phyloP scores from a whole-genome alignment of 805 yeast genomes.

The Yarrowia phangngaensis region DNA sequence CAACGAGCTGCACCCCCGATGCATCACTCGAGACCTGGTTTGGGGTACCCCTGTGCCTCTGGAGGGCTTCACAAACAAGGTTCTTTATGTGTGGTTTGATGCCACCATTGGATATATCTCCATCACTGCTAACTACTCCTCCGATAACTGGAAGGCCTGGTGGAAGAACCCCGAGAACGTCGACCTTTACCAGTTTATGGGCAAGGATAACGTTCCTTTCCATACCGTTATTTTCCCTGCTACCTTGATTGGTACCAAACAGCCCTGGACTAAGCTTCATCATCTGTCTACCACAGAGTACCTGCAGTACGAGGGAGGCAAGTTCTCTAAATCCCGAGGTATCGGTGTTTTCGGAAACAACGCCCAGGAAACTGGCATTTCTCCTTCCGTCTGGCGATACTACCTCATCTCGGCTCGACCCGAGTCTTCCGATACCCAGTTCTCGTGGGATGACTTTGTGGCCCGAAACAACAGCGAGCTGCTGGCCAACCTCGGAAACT shows the following conservation, averaged over 20 bases:
- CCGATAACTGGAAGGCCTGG: constrained; percentile 76
- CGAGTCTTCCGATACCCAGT: constrained; percentile 92
- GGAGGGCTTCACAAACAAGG: constrained; percentile 80
- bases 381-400: constrained; percentile 97
- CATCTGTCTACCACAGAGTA: constrained; percentile 94
- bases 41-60: constrained; percentile 99
- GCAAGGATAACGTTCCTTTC: constrained; percentile 98
- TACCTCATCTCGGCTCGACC: constrained; percentile 91
- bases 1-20: constrained; percentile 88
- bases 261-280: constrained; percentile 84
- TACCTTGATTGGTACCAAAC: constrained; percentile 80
- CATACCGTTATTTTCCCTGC: constrained; percentile 98
- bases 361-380: constrained; percentile 86
- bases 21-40: constrained; percentile 92
- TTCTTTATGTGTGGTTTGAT: constrained; percentile 97
- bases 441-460: constrained; percentile 96
- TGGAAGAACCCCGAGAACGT: constrained; percentile 93
- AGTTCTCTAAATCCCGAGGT: constrained; percentile 96
- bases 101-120: constrained; percentile 96
- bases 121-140: constrained; percentile 87
- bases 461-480: constrained; percentile 89
- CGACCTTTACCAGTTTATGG: constrained; percentile 93
- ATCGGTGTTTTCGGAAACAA: constrained; percentile 98
- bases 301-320: constrained; percentile 95
- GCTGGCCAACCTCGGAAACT: constrained; percentile 93